Conservation (phyloP, 2,329 filamentous ascomycete genomes). For the Alternaria brassicicola region DNA sequence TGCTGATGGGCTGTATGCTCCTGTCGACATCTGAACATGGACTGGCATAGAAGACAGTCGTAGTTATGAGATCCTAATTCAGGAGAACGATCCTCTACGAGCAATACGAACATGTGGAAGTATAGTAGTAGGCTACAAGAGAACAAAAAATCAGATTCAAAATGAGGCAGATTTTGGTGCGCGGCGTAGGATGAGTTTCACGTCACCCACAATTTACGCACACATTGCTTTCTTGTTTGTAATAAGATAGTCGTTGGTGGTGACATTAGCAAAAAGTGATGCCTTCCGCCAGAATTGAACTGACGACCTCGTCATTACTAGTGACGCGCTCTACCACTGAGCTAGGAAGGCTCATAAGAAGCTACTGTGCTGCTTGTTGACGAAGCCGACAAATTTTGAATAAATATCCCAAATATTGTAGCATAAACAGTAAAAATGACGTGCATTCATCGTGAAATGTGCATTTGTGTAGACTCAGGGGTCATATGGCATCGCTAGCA, state of each 20-base stretch:
- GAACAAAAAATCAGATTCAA: not conserved
- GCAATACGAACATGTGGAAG: not conserved
- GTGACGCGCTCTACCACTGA: slow-evolving; percentile 20
- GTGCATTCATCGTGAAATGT: not conserved
- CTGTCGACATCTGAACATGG: not conserved
- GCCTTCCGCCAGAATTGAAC: slow-evolving; percentile 19
- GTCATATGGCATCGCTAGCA: not conserved
- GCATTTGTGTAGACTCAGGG: not conserved
- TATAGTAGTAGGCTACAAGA: not conserved
- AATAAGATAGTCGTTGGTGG: not conserved
- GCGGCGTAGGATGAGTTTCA: not conserved
- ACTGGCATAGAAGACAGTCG: not conserved
- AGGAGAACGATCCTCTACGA: no score
- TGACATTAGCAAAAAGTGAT: not conserved
- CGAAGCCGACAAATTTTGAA: not conserved
- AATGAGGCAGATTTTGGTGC: not conserved
- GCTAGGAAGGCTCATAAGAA: slow-evolving; percentile 12
- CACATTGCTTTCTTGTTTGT: not conserved
- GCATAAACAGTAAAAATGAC: no score
- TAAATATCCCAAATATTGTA: no score
- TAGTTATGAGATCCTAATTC: not conserved
- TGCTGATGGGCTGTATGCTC: not conserved
- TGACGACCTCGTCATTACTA: slow-evolving; percentile 20
- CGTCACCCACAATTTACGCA: not conserved
- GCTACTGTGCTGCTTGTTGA: not conserved